Evolutionary conservation across 2,329 filamentous ascomycete genomes (phyloP).

Genomic region (Colletotrichum gigasporum): DNA sequence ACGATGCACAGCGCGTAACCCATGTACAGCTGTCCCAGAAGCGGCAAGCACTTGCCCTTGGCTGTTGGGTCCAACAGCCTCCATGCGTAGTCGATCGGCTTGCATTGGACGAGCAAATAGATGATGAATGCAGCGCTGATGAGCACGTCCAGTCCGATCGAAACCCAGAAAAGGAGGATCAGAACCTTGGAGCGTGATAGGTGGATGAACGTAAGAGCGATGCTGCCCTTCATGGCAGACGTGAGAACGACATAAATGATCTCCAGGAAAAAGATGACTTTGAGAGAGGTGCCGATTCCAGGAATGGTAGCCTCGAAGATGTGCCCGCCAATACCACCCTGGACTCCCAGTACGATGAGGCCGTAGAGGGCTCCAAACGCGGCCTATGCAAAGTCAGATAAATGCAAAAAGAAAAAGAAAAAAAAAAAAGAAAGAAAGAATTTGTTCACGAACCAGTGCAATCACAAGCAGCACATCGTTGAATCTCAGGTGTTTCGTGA

Average conservation of each 20-base stretch:
- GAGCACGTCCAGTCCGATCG: slow-evolving; percentile 9
- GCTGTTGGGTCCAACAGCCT: slow-evolving; percentile 3
- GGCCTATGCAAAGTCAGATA: neutral
- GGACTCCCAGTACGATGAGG: slow-evolving; percentile 1
- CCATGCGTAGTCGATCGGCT: slow-evolving; percentile 20
- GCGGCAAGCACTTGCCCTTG: slow-evolving; percentile 9
- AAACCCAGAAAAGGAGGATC: slow-evolving; percentile 8
- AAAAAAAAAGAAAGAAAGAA: no score
- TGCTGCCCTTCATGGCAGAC: slow-evolving; percentile 26
- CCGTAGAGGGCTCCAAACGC: slow-evolving; percentile 17
- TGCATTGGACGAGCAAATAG: slow-evolving; percentile 18
- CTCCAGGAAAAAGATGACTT: slow-evolving; percentile 18
- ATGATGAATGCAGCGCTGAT: slow-evolving; percentile 22
- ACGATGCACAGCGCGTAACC: slow-evolving; percentile 22
- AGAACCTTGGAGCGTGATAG: slow-evolving; percentile 17
- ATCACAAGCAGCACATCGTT: slow-evolving; percentile 2
- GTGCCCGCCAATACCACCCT: slow-evolving; percentile 14
- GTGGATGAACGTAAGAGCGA: slow-evolving; percentile 23
- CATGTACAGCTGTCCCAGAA: slow-evolving; percentile 18
- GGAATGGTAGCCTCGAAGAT: neutral
- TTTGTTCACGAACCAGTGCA: slow-evolving; percentile 3
- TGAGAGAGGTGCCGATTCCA: neutral
- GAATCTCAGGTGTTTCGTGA: neutral
- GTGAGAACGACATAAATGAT: slow-evolving; percentile 26
- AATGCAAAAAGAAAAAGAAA: no score